phyloP scores from a whole-genome alignment of 495 filamentous ascomycete genomes.

The Hypoxylon lienhwacheense region DNA sequence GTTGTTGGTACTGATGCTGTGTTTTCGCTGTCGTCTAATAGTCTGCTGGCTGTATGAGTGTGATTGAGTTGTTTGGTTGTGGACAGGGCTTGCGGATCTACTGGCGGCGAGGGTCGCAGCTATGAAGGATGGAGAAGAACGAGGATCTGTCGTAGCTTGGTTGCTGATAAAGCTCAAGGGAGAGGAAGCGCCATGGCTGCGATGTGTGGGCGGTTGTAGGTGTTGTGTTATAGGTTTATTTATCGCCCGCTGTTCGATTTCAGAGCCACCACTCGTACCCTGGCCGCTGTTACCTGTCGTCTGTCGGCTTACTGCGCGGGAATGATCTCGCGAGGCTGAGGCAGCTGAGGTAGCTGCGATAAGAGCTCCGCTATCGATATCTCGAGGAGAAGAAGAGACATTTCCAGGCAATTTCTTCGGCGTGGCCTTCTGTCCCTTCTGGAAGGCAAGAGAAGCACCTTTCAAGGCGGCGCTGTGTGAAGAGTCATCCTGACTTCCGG shows the following conservation, averaged over 20 bases:
- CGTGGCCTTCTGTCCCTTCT: constrained; percentile 42
- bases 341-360: constrained; percentile 50
- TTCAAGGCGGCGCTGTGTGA: constrained; percentile 47
- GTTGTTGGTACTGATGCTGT: constrained; percentile 27
- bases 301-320: constrained; percentile 24
- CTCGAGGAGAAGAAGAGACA: constrained; percentile 15
- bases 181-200: constrained; percentile 10
- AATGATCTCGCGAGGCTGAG: constrained; percentile 35
- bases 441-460: constrained; percentile 52
- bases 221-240: constrained; percentile 10
- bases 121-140: constrained; percentile 56
- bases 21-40: constrained; percentile 24
- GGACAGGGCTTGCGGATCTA: constrained; percentile 48
- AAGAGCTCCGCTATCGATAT: constrained; percentile 48
- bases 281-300: constrained; percentile 23
- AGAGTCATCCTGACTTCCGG: constrained; percentile 27
- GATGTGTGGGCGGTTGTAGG: constrained; percentile 8
- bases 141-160: constrained; percentile 27
- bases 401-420: constrained; percentile 18
- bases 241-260: not conserved
- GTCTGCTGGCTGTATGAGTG: constrained; percentile 9
- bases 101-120: constrained; percentile 61
- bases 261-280: constrained; percentile 3
- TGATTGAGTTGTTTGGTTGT: constrained; percentile 35
- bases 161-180: constrained; percentile 21